These are phyloP conservation scores for Melampsora larici-populina DNA, from an alignment of 1,284 basidiomycete genomes.

Conservation along the genomic window DNA sequence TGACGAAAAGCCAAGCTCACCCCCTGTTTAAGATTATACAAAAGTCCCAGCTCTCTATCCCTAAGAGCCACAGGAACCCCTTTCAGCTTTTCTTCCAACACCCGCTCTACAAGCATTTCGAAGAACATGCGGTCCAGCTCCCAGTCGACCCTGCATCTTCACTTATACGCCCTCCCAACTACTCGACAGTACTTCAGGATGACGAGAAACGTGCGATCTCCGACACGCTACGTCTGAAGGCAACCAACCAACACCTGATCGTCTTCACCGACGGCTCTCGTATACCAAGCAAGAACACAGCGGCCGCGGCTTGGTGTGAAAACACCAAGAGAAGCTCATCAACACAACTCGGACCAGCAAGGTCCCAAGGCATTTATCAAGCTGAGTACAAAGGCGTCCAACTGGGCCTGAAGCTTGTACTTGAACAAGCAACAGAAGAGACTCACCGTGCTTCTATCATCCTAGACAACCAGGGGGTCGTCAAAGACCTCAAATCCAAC, in stretches of 20 bases:
- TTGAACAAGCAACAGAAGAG: neutral
- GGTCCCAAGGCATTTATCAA: no score
- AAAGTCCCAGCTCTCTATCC: neutral
- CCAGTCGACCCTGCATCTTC: neutral
- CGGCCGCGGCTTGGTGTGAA: no score
- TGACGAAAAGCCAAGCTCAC: neutral
- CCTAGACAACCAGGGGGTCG: conserved; percentile 9
- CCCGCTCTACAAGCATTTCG: neutral
- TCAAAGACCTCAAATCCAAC: no score
- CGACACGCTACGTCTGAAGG: neutral
- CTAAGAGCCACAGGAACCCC: neutral
- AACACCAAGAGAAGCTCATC: neutral
- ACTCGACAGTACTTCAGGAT: neutral
- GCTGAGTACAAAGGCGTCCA: no score
- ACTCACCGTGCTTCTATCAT: neutral
- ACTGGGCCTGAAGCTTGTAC: neutral
- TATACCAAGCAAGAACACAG: neutral
- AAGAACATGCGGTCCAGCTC: neutral
- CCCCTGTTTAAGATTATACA: neutral
- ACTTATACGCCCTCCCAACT: neutral
- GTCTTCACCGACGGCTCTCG: neutral
- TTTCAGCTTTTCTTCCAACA: neutral
- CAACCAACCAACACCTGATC: neutral
- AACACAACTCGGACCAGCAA: neutral
- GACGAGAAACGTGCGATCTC: neutral